phyloP scores from a whole-genome alignment of 2,329 filamentous ascomycete species.

The Penicillium corylophilum region DNA sequence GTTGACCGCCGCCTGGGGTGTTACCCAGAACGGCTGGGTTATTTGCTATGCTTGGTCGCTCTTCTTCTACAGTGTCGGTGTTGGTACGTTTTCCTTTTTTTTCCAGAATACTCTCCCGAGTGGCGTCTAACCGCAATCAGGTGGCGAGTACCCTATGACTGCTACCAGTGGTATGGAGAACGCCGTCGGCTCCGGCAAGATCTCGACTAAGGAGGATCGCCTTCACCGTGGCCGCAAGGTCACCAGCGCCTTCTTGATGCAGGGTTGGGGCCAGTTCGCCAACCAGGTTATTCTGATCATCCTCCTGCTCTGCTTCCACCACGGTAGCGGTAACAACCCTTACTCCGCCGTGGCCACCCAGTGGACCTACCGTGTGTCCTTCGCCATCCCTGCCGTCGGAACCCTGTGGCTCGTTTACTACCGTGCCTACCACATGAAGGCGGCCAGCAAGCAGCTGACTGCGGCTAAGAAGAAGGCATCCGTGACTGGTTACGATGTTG shows the following conservation, averaged over 20 bases:
- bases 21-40: constrained; percentile 87
- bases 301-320: constrained; percentile 84
- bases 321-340: constrained; percentile 70
- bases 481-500: constrained; percentile 89
- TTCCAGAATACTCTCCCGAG: not conserved
- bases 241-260: constrained; percentile 95
- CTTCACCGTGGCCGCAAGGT: constrained; percentile 95
- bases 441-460: constrained; percentile 78
- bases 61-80: constrained; percentile 78
- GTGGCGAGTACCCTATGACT: constrained; percentile 95
- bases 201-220: constrained; percentile 89
- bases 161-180: constrained; percentile 94
- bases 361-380: constrained; percentile 89
- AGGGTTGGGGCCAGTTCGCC: constrained; percentile 94
- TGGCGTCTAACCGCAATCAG: constrained; percentile 46
- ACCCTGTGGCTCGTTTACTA: constrained; percentile 96
- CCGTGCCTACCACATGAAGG: constrained; percentile 90
- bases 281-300: constrained; percentile 91
- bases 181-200: constrained; percentile 76
- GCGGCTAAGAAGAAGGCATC: constrained; percentile 80
- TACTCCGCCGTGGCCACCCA: constrained; percentile 77
- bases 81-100: constrained; percentile 32
- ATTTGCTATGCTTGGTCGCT: constrained; percentile 95
- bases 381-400: constrained; percentile 84
- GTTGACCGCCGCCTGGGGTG: constrained; percentile 87